phyloP scores from a whole-genome alignment of 225 moss, liverwort and hornwort species.

The Sphagnum tenellum region DNA sequence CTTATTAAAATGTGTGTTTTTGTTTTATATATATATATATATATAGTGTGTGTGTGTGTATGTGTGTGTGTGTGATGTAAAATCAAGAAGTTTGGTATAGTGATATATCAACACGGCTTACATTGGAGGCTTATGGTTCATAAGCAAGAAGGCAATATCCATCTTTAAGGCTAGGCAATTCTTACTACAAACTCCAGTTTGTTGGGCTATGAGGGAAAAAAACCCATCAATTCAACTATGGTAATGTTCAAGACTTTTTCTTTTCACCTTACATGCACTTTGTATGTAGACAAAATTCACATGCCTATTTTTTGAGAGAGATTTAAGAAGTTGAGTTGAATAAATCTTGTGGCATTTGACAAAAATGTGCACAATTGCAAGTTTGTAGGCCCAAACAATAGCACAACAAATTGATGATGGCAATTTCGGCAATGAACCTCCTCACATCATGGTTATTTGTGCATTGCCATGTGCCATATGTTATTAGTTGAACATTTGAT shows the following conservation, averaged over 20 bases:
- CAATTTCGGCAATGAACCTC: constrained; percentile 71
- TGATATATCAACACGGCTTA: constrained; percentile 78
- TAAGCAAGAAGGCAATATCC: constrained; percentile 63
- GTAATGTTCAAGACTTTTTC: constrained; percentile 11
- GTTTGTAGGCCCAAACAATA: constrained; percentile 80
- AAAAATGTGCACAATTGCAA: neutral
- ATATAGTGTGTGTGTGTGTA: too few relatives aligned
- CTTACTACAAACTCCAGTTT: constrained; percentile 70
- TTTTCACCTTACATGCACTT: too few relatives aligned
- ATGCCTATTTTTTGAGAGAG: too few relatives aligned
- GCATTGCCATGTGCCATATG: neutral
- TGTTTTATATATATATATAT: too few relatives aligned
- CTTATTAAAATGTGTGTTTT: too few relatives aligned
- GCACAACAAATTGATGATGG: constrained; percentile 88
- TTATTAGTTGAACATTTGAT: neutral
- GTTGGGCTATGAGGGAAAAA: constrained; percentile 59
- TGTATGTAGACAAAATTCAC: too few relatives aligned
- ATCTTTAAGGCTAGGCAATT: constrained; percentile 70
- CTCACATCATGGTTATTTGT: constrained; percentile 71
- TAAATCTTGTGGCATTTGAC: too few relatives aligned
- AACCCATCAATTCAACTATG: constrained; percentile 96
- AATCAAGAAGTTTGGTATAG: constrained; percentile 15
- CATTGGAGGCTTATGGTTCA: constrained; percentile 43
- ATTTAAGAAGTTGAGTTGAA: too few relatives aligned
- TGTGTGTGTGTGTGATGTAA: too few relatives aligned